These are phyloP conservation scores for Nicotiana attenuata DNA, from an alignment of 257 asterid species.

Conservation along the genomic window DNA sequence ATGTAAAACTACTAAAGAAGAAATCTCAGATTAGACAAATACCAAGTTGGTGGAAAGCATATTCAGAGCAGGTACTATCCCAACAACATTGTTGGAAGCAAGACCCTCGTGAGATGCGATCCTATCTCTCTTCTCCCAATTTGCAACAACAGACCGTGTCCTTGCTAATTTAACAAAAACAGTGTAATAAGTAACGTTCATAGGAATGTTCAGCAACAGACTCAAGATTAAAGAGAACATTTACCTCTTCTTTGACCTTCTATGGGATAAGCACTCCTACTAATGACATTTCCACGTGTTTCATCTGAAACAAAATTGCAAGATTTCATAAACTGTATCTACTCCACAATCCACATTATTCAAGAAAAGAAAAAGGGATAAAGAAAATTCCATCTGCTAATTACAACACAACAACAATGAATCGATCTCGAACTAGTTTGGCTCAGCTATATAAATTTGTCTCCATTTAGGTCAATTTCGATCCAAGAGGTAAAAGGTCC, in stretches of 20 bases:
- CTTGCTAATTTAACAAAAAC: constrained; percentile 37
- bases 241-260: constrained; percentile 75
- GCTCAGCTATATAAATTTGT: background rate
- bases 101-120: constrained; percentile 41
- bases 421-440: background rate
- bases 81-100: constrained; percentile 48
- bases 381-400: background rate
- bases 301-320: constrained; percentile 38
- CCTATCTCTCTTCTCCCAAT: constrained; percentile 73
- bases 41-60: constrained; percentile 21
- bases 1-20: background rate
- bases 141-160: constrained; percentile 40
- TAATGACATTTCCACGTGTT: constrained; percentile 35
- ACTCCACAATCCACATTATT: background rate
- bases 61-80: constrained; percentile 42
- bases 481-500: background rate
- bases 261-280: constrained; percentile 40
- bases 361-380: background rate
- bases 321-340: background rate
- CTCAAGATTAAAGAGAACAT: background rate
- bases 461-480: background rate
- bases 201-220: background rate
- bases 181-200: constrained; percentile 9
- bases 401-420: background rate
- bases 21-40: constrained; percentile 10